Percentiles rank a stretch among this genome's conserved stretches.
Conservation (phyloP, 768 basidiomycete genomes). For the Rhodocollybia butyracea region DNA sequence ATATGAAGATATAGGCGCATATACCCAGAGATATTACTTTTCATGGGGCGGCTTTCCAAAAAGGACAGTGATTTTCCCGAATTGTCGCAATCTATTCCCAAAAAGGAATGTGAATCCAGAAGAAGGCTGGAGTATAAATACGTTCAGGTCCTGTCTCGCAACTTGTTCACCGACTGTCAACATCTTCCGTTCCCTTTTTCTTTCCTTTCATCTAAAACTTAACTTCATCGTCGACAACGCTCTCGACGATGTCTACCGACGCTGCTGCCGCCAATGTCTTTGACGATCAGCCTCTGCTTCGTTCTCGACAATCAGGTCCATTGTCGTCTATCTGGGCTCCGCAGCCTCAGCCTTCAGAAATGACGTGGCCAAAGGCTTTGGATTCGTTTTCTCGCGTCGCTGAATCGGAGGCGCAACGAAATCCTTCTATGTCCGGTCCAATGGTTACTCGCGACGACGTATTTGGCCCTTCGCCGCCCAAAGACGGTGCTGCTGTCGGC, state of each 20-base stretch:
- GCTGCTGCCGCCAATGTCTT: not conserved
- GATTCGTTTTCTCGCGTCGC: conserved; percentile 57
- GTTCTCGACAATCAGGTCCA: conserved; percentile 10
- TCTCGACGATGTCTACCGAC: conserved; percentile 6
- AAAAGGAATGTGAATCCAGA: no score
- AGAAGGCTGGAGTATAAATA: conserved; percentile 4
- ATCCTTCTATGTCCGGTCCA: conserved; percentile 18
- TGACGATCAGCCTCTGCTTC: conserved; percentile 4
- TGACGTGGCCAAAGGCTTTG: conserved; percentile 65
- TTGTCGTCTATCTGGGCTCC: conserved; percentile 80
- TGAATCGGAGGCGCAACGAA: conserved; percentile 35
- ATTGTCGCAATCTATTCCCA: not conserved
- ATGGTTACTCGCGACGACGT: conserved; percentile 56
- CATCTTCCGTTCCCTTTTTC: not conserved
- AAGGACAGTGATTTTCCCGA: not conserved
- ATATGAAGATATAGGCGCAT: not conserved
- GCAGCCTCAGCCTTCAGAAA: conserved; percentile 64
- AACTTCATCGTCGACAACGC: conserved; percentile 1
- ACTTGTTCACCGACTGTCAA: conserved; percentile 1
- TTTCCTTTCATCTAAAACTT: not conserved
- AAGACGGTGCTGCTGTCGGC: conserved; percentile 68
- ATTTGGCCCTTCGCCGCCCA: conserved; percentile 53
- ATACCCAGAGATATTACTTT: not conserved
- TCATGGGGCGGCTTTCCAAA: not conserved
- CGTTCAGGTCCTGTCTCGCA: not conserved